Base-by-base conservation (phyloP, 1,139 yeast species). In the Hyphopichia buzzinii region DNA sequence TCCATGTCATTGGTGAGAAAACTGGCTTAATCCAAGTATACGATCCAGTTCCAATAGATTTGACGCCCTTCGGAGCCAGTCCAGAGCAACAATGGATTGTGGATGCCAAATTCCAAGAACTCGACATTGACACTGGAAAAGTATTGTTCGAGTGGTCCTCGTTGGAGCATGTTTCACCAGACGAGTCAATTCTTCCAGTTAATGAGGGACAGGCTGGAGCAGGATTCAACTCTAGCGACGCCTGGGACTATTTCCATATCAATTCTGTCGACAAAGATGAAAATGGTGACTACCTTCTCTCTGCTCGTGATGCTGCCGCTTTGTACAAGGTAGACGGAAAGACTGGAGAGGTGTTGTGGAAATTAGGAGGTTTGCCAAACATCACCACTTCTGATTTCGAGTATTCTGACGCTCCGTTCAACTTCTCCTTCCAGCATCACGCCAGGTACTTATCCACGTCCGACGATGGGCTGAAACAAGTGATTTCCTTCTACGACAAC, bases 221-320 rank as follows among this genome's bases (percentile, higher is more conserved):
- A 17, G 71, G 69, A 1, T 48, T 41, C 37, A 54, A 57, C 31
- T 58, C 68, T 6, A 50, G 59, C 35, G 60, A 56, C 40, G 70
- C 72, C 4, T 66, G 69, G 67, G 72, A 66, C 41, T 66, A 60
- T 41, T 62, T 66, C 54, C 72, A 66, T 40, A 62, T 65, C 40
- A 66, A 66, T 37, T 64, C 72, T 1, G 66, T 65, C 25, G 70
- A 64, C 37, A 66, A 66, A 39, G 68, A 65, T 43, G 57, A 47
- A 11, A 43, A 59, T 30, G 71, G 70, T 11, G 59, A 64, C 41
- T 66, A 62, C 42, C 38, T 65, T 21, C 32, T 66, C 14, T 62
- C 68, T 3, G 63, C 69, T 3, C 54, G 72, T 44, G 58, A 64
- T 44, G 52, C 59, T 29, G 59, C 69, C 16, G 47, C 70, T 4